phyloP scores from a whole-genome alignment of 176 grass and related monocot species.

The Cymbopogon citratus region DNA sequence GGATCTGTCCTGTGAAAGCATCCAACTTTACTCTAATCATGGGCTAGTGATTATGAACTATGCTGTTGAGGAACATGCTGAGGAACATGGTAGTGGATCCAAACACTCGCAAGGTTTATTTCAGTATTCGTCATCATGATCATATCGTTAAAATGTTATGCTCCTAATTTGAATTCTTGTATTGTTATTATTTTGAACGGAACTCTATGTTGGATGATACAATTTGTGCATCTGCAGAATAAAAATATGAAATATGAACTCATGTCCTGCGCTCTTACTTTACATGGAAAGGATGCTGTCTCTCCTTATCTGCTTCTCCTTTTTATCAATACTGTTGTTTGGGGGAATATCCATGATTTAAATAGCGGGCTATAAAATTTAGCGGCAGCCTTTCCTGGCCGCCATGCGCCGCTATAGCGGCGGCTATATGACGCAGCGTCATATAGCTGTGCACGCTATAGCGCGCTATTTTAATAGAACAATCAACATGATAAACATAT shows the following conservation, averaged over 20 bases:
- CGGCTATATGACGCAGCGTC: too few species aligned
- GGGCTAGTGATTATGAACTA: background rate
- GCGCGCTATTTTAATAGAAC: too few species aligned
- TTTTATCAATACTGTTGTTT: conserved; percentile 4
- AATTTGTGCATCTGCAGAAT: background rate
- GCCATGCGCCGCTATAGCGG: too few species aligned
- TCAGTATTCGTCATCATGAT: background rate
- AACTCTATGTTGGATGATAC: conserved; percentile 16
- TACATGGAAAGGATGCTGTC: conserved; percentile 24
- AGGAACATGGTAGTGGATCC: background rate
- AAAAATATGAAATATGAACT: conserved; percentile 25
- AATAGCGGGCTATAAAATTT: too few species aligned
- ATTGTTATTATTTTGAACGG: background rate
- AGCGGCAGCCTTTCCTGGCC: too few species aligned
- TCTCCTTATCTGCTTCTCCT: conserved; percentile 17
- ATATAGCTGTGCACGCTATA: too few species aligned
- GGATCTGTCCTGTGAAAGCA: background rate
- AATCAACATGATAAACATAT: too few species aligned
- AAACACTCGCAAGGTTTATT: background rate
- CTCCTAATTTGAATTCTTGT: conserved; percentile 19
- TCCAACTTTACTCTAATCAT: conserved; percentile 15
- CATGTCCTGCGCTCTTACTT: conserved; percentile 21
- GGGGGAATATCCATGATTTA: conserved; percentile 15
- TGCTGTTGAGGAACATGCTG: background rate
- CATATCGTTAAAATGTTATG: conserved; percentile 10